phyloP scores from a whole-genome alignment of 2,329 filamentous ascomycete species.

The Thielaviopsis populi region DNA sequence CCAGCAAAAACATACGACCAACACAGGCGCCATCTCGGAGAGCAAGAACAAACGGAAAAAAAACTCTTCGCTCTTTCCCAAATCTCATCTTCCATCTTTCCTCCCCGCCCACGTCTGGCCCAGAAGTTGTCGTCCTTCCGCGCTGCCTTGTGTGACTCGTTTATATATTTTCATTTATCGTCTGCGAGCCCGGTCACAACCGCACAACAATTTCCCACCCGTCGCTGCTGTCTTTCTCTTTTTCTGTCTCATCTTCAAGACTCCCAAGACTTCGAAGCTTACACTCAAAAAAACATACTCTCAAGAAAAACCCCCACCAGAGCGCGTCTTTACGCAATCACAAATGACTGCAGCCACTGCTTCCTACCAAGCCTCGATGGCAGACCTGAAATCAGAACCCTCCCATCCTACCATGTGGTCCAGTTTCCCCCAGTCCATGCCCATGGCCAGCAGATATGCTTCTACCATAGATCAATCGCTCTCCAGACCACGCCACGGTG shows the following conservation, averaged over 20 bases:
- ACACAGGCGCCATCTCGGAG: not conserved
- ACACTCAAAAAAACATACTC: not conserved
- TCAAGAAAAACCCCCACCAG: not conserved
- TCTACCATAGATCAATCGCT: conserved; percentile 34
- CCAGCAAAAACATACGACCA: not conserved
- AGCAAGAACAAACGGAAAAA: not conserved
- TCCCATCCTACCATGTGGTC: conserved; percentile 43
- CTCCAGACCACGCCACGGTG: conserved; percentile 24
- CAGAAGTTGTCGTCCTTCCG: not conserved
- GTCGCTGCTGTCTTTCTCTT: not conserved
- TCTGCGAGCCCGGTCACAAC: not conserved
- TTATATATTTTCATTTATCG: not conserved
- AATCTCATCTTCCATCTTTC: not conserved
- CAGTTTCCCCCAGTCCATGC: conserved; percentile 42
- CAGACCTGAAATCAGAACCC: conserved; percentile 46
- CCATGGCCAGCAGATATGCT: conserved; percentile 33
- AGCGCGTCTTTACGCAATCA: not conserved
- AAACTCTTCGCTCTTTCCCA: not conserved
- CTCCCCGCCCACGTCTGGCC: not conserved
- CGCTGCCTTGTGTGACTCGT: not conserved
- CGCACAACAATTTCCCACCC: not conserved
- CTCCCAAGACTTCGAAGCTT: too few species aligned
- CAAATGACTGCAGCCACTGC: conserved; percentile 15
- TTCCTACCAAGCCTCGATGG: conserved; percentile 29
- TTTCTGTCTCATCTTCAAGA: not conserved